A percentile compares a stretch with the other conserved stretches of the same genome.
These are phyloP conservation scores for Calophaca sinica DNA, from an alignment of 306 rosid genomes.

Conservation along the genomic window DNA sequence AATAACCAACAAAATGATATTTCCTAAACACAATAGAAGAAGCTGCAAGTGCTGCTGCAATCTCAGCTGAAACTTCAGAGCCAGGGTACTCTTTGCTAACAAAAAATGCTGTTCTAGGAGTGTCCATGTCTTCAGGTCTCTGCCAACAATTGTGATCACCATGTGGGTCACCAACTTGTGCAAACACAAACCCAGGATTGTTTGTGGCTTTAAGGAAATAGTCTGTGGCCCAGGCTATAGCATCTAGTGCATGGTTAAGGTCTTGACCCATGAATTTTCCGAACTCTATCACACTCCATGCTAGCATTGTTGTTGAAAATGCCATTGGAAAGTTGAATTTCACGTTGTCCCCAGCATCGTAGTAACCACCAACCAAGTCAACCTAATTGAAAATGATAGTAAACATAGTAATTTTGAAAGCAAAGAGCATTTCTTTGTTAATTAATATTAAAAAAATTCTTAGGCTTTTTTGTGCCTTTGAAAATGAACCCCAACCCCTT, in stretches of 20 bases:
- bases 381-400: constrained; percentile 31
- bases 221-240: constrained; percentile 60
- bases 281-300: constrained; percentile 66
- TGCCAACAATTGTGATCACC: constrained; percentile 64
- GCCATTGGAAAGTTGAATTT: constrained; percentile 70
- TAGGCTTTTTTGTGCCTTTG: too few species aligned
- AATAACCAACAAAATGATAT: constrained; percentile 38
- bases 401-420: background rate
- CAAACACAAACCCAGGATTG: constrained; percentile 48
- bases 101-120: constrained; percentile 52
- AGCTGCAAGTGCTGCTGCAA: constrained; percentile 65
- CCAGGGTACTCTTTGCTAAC: constrained; percentile 50
- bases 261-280: constrained; percentile 54
- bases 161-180: constrained; percentile 60
- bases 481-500: too few species aligned
- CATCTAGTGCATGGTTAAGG: constrained; percentile 46
- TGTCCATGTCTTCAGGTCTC: constrained; percentile 77
- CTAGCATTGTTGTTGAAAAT: constrained; percentile 54
- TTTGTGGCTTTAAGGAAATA: constrained; percentile 61
- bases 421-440: too few species aligned
- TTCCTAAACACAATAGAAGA: constrained; percentile 52
- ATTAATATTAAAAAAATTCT: too few species aligned
- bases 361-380: constrained; percentile 62
- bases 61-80: constrained; percentile 60
- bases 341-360: constrained; percentile 67